Evolutionary conservation across 2,329 filamentous ascomycete genomes (phyloP).

Genomic region (Aspergillus pseudoviridinutans): DNA sequence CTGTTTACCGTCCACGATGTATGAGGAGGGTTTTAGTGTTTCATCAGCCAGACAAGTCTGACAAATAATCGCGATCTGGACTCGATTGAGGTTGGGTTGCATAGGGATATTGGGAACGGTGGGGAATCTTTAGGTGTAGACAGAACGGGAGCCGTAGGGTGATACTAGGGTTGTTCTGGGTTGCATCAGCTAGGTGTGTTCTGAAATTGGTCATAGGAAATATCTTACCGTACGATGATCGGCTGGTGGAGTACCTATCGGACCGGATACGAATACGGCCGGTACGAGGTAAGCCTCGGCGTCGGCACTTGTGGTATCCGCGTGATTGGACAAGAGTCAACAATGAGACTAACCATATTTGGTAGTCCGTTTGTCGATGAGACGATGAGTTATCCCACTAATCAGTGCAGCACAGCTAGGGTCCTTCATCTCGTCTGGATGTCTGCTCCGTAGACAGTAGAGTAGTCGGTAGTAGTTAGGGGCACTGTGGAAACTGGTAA

Average conservation of each 20-base stretch:
- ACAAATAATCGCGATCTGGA: background rate
- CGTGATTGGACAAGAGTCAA: background rate
- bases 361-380: background rate
- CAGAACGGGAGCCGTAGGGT: too few relatives aligned
- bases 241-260: background rate
- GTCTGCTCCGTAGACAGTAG: background rate
- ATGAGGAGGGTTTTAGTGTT: background rate
- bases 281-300: background rate
- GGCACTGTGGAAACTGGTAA: background rate
- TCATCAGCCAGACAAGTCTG: background rate
- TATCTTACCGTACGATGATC: background rate
- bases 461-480: background rate
- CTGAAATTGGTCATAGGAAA: background rate
- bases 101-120: background rate
- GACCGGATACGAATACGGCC: background rate
- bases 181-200: too few relatives aligned
- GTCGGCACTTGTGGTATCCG: background rate
- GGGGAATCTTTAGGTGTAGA: background rate
- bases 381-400: background rate
- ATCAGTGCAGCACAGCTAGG: background rate
- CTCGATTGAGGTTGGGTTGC: background rate
- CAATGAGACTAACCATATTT: background rate
- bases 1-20: background rate
- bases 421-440: background rate
- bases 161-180: too few relatives aligned